Evolutionary conservation across 257 asterid species (phyloP), one percentile per base, ranked within the genome.

Genomic region (Jacaranda mimosifolia): DNA sequence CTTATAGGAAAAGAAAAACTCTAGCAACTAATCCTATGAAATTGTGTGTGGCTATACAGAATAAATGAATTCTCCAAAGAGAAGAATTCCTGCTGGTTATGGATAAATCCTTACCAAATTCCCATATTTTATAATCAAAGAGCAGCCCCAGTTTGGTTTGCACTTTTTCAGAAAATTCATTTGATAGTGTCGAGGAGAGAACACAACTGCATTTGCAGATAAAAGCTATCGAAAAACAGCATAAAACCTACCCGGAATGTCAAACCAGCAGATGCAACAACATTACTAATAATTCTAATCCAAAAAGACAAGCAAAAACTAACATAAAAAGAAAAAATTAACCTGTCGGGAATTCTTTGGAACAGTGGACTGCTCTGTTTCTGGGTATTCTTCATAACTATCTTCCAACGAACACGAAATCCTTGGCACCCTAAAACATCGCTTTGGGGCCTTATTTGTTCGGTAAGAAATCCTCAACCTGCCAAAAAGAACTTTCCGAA

Each of bases 351-450:
- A 83, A 79, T 90, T 86, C 62, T 75, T 84, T 66, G 87, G 68
- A 80, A 52, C 72, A 55, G 83, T 72, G 17, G 85, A 70, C 12
- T 73, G 79, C 17, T 70, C 85, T 17, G 86, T 63, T 75, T 83
- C 90, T 3, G 80, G 72, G 38, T 32, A 70, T 18, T 75, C 79
- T 73, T 79, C 92, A 73, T 77, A 62, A 74, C 36, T 60, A 74
- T 85, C 89, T 81, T 75, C 91, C 76, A 79, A 78, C 74, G 74
- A 75, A 83, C 92, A 91, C 45, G 85, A 83, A 77, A 89, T 67
- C 78, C 72, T 63, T 6, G 91, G 87, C 72, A 72, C 74, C 68
- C 76, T 38, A 78, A 70, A 51, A 65, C 78, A 68, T 74, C 73
- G 81, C 65, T 64, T 79, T 53, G 56, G 58, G 38, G 75, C 74